These are phyloP conservation scores for Plasmodium vivax DNA, from an alignment of 169 alveolate genomes.

Conservation along the genomic window DNA sequence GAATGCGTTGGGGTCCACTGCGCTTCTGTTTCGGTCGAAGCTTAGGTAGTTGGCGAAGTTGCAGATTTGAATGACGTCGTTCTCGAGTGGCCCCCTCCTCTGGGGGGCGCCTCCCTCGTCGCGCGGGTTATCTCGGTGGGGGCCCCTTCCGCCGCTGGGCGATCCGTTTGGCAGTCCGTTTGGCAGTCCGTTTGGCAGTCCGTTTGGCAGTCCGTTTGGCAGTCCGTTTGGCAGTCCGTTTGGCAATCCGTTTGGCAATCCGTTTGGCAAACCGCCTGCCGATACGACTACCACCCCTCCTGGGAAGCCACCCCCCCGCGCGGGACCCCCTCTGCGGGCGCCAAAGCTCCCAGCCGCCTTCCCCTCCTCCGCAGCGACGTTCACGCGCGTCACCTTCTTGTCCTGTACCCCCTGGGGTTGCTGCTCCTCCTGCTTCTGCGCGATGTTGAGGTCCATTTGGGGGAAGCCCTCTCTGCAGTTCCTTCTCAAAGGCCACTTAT, in stretches of 20 bases:
- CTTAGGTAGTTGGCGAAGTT: constrained; percentile 37
- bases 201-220: too few relatives aligned
- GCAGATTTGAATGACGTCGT: constrained; percentile 14
- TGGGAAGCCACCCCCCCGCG: not conserved
- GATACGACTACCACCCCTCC: too few relatives aligned
- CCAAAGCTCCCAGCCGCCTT: not conserved
- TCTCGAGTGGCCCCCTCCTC: not conserved
- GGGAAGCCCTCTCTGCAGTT: constrained; percentile 34
- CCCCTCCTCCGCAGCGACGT: constrained; percentile 26
- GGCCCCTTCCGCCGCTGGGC: not conserved
- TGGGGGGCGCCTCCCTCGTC: not conserved
- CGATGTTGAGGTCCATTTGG: constrained; percentile 5
- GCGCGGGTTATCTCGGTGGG: not conserved
- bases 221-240: too few relatives aligned
- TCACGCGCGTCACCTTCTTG: constrained; percentile 27
- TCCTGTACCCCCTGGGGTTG: not conserved
- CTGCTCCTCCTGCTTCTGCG: not conserved
- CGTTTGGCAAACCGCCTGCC: too few relatives aligned
- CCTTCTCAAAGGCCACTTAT: constrained; percentile 38
- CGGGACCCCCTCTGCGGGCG: not conserved
- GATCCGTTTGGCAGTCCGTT: too few relatives aligned
- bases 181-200: too few relatives aligned
- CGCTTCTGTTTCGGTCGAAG: constrained; percentile 21
- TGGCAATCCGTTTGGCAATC: too few relatives aligned
- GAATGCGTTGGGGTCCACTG: constrained; percentile 25